Evolutionary conservation across 306 rosid species (phyloP), one percentile per base, ranked within the genome.

Genomic region (Trifolium subterraneum): DNA sequence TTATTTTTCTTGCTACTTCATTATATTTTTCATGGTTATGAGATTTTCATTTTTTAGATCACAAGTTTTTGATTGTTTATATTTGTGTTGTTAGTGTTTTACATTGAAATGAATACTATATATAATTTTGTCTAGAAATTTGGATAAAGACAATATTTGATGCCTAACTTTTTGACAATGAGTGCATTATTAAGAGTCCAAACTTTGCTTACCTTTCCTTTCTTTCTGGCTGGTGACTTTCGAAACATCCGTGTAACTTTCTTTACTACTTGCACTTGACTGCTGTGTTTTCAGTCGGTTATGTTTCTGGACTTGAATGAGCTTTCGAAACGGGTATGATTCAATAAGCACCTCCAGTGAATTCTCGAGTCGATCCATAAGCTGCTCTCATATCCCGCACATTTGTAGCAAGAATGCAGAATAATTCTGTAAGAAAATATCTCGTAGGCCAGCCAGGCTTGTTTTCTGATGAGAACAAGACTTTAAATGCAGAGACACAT

Each of bases 401-500:
- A 58, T 12, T 65, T 39, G 59, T 48, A 18, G 19, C 10, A 15
- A 56, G 45, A 31, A 45, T 79, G 78, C 79, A 55, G 69, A 71
- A 64, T 35, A 36, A 29, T 64, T 74, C 55, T 56, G 38, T 23
- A 56, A 42, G 39, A 60, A 72, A 73, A 56, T 33, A 79, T 47
- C 62, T 20, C 16, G 8, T 64, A 6, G 73, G 79, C 55, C 55
- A 54, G 59, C 64, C 69, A 56, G 29, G 61, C 58, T 73, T 60
- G 41, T 56, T 79, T 33, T 66, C 64, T 55, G 6, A 23, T 45
- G 74, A 44, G 70, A 48, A 79, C 59, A 65, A 42, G 42, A 42
- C 78, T 73, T 58, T 16, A 73, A 33, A 39, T 42, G 2, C 23
- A 64, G 72, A 64, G 62, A 44, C 11, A 15, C 42, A 47, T 39